Evolutionary conservation across 495 filamentous ascomycete species (phyloP).

Genomic region (Neurospora sublineolata): DNA sequence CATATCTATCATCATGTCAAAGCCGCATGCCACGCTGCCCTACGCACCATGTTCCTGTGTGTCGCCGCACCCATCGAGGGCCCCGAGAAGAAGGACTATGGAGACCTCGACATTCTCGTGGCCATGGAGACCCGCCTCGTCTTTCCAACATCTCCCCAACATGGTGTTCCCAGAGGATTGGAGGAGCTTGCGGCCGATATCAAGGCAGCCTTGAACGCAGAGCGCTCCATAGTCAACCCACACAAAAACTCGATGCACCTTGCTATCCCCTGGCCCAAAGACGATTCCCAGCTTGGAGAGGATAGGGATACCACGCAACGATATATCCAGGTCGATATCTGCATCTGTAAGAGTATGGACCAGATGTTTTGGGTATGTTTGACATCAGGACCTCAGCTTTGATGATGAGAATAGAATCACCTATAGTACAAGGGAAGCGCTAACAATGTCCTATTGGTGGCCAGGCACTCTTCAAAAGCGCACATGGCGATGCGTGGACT

Average conservation of each 20-base stretch:
- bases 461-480: slow-evolving; percentile 42
- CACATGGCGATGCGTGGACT: slow-evolving; percentile 57
- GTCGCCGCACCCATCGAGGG: slow-evolving; percentile 42
- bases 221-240: slow-evolving; percentile 18
- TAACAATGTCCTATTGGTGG: background rate
- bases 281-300: background rate
- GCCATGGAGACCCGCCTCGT: slow-evolving; percentile 20
- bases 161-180: background rate
- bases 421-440: background rate
- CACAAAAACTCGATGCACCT: slow-evolving; percentile 22
- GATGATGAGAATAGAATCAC: background rate
- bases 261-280: slow-evolving; percentile 40
- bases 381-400: background rate
- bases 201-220: slow-evolving; percentile 20
- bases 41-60: slow-evolving; percentile 34
- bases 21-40: slow-evolving; percentile 24
- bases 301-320: slow-evolving; percentile 9
- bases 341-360: slow-evolving; percentile 30
- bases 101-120: slow-evolving; percentile 52
- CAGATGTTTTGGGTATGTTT: slow-evolving; percentile 40
- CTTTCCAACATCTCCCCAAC: slow-evolving; percentile 7
- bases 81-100: slow-evolving; percentile 43
- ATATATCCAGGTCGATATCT: slow-evolving; percentile 56
- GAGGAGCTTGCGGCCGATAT: slow-evolving; percentile 10
- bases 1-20: slow-evolving; percentile 35